Evolutionary conservation across 441 rosid species (phyloP).

Genomic region (Pelargonium citronellum): DNA sequence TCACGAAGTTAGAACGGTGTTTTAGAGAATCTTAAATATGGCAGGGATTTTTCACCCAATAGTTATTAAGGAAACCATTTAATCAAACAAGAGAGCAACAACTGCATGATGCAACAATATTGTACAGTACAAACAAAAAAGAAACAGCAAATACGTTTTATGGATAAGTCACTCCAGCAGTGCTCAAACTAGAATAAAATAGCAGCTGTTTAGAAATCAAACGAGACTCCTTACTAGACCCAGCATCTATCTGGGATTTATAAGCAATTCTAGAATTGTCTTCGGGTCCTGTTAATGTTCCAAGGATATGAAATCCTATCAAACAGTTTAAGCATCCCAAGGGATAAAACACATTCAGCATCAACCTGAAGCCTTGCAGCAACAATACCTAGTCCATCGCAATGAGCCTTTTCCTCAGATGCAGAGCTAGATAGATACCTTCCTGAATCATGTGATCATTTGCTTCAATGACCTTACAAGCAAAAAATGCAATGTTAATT

Average conservation of each 20-base stretch:
- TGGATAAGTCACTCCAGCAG: background rate
- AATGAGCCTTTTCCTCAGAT: background rate
- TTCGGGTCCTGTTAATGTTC: background rate
- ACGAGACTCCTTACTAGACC: background rate
- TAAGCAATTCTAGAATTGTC: background rate
- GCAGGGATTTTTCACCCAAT: too few species aligned
- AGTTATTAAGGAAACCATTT: too few species aligned
- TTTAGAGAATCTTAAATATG: too few species aligned
- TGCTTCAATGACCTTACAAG: background rate
- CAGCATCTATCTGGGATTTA: background rate
- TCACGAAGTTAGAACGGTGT: too few species aligned
- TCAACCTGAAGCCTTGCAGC: constrained; percentile 2
- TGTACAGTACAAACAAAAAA: background rate
- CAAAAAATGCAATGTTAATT: background rate
- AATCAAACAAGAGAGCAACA: too few species aligned
- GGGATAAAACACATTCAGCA: constrained; percentile 6
- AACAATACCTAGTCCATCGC: background rate
- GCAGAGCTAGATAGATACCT: background rate
- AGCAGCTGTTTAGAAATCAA: background rate
- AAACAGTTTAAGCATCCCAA: background rate
- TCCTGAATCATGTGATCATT: background rate
- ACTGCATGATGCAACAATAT: too few species aligned
- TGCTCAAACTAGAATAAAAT: constrained; percentile 3
- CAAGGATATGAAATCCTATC: background rate
- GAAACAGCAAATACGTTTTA: background rate